Evolutionary conservation across 2,329 filamentous ascomycete genomes (phyloP).

Genomic region (Cercospora zeae-maydis): DNA sequence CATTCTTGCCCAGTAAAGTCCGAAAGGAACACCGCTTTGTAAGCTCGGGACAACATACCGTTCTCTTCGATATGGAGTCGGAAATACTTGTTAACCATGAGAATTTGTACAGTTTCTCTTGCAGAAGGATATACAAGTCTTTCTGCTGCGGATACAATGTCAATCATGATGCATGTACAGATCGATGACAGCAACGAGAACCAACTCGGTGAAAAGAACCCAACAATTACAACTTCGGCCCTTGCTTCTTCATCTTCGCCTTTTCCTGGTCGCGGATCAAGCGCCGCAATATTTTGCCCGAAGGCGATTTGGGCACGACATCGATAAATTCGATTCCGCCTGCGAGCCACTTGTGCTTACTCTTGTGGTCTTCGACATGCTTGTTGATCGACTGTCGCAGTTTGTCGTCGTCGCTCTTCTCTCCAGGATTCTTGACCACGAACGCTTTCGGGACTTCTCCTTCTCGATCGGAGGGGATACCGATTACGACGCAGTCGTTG

Average conservation of each 20-base stretch:
- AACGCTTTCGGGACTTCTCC: conserved; percentile 64
- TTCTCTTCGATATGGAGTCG: too few species aligned
- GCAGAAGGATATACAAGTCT: too few species aligned
- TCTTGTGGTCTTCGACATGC: conserved; percentile 59
- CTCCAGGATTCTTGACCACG: conserved; percentile 55
- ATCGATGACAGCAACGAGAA: too few species aligned
- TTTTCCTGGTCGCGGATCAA: conserved; percentile 71
- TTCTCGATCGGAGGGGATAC: conserved; percentile 60
- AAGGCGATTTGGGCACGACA: conserved; percentile 58
- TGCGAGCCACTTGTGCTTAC: conserved; percentile 59
- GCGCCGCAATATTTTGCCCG: conserved; percentile 61
- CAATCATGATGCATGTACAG: too few species aligned
- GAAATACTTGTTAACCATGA: too few species aligned
- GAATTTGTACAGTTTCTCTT: too few species aligned
- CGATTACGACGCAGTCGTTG: conserved; percentile 76
- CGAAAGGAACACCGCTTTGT: too few species aligned
- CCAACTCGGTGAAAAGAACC: too few species aligned
- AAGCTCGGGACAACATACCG: too few species aligned
- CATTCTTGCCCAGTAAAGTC: too few species aligned
- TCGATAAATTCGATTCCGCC: conserved; percentile 59
- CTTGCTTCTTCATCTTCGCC: conserved; percentile 60
- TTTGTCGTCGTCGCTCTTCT: conserved; percentile 49
- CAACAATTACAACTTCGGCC: conserved; percentile 60
- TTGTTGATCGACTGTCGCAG: conserved; percentile 53
- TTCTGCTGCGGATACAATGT: too few species aligned